A percentile compares a stretch with the other conserved stretches of the same genome.
Evolutionary conservation across 352 stramenopile genomes (phyloP).

Genomic region (Elongisporangium undulatum): DNA sequence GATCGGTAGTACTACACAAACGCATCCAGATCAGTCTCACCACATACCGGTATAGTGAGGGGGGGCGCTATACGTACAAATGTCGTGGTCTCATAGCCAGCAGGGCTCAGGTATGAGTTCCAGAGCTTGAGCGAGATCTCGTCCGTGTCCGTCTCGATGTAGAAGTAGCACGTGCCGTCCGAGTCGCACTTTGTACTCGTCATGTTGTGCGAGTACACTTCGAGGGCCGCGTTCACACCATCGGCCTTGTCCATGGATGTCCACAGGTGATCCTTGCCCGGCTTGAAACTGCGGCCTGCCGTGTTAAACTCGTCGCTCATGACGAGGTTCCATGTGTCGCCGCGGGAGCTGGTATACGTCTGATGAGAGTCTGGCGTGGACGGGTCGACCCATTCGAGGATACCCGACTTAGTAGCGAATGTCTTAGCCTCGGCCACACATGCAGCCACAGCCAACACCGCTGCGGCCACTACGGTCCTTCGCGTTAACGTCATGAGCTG

Average conservation of each 20-base stretch:
- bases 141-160: conserved; percentile 36
- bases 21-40: conserved; percentile 1
- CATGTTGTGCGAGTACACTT: conserved; percentile 89
- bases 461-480: not conserved
- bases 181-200: conserved; percentile 30
- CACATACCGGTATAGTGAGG: not conserved
- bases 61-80: conserved; percentile 15
- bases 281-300: conserved; percentile 74
- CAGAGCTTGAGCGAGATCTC: conserved; percentile 36
- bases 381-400: conserved; percentile 62
- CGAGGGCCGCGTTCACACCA: conserved; percentile 74
- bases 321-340: conserved; percentile 50
- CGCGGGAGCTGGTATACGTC: conserved; percentile 48
- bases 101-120: conserved; percentile 50
- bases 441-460: not conserved
- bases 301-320: conserved; percentile 80
- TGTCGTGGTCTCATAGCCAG: conserved; percentile 35
- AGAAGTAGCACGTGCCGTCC: conserved; percentile 33
- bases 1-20: conserved; percentile 22
- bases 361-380: conserved; percentile 34
- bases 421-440: conserved; percentile 6
- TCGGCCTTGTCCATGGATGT: conserved; percentile 78
- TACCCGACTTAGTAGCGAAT: conserved; percentile 49
- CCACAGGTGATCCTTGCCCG: conserved; percentile 93
- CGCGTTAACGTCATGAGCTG: not conserved